Conservation (phyloP, 768 basidiomycete genomes). For the Naganishia vishniacii region DNA sequence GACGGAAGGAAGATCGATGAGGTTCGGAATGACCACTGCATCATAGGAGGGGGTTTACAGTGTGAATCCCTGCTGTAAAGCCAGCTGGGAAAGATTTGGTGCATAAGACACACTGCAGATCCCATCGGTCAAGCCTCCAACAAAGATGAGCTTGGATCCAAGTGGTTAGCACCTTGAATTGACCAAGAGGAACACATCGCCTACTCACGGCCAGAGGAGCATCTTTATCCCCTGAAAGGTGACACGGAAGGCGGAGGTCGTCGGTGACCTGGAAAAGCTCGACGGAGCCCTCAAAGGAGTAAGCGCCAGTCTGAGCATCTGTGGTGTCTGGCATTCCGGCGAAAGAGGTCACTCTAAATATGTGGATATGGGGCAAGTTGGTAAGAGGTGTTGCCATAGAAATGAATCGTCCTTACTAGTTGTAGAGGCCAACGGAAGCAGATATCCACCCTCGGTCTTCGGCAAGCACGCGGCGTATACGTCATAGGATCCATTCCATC, state of each 20-base stretch:
- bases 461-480: too few species aligned
- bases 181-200: neutral
- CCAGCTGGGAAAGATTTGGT: conserved; percentile 27
- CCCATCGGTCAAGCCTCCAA: conserved; percentile 42
- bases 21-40: neutral
- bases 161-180: too few species aligned
- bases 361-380: too few species aligned
- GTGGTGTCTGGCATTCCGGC: conserved; percentile 13
- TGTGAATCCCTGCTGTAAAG: conserved; percentile 36
- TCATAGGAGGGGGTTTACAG: conserved; percentile 30
- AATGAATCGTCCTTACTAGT: too few species aligned
- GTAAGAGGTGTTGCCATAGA: too few species aligned
- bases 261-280: conserved; percentile 11
- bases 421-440: too few species aligned
- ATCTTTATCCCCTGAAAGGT: neutral
- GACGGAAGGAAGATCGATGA: neutral
- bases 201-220: conserved; percentile 2
- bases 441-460: too few species aligned
- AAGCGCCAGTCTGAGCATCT: too few species aligned
- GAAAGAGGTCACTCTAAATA: conserved; percentile 15
- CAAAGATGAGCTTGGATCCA: conserved; percentile 31
- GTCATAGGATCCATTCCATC: too few species aligned
- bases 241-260: conserved; percentile 5
- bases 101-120: conserved; percentile 35
- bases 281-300: neutral